phyloP scores from a whole-genome alignment of 2,329 filamentous ascomycete species.

The Monosporascus sp. region DNA sequence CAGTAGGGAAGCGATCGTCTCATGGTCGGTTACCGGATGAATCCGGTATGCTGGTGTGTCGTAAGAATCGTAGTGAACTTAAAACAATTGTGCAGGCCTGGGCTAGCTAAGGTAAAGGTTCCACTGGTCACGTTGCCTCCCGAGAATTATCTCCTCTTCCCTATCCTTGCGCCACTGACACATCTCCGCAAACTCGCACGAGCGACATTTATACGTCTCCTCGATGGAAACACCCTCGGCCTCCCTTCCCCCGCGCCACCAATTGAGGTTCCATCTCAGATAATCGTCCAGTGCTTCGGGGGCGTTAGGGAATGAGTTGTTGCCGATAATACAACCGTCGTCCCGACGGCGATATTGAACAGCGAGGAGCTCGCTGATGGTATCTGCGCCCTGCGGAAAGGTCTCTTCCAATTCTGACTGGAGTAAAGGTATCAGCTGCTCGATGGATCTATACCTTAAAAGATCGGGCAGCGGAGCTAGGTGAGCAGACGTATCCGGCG shows the following conservation, averaged over 20 bases:
- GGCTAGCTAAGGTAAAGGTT: too few species aligned
- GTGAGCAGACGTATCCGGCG: slow-evolving; percentile 4
- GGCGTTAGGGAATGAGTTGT: slow-evolving; percentile 63
- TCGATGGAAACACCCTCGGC: slow-evolving; percentile 73
- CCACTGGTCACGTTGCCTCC: too few species aligned
- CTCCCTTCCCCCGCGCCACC: slow-evolving; percentile 76
- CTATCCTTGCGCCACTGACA: slow-evolving; percentile 75
- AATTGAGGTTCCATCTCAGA: slow-evolving; percentile 66
- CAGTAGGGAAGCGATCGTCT: too few species aligned
- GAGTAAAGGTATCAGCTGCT: slow-evolving; percentile 43
- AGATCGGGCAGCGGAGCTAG: slow-evolving; percentile 27
- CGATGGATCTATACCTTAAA: slow-evolving; percentile 44
- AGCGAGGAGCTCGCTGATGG: slow-evolving; percentile 45
- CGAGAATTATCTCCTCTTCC: slow-evolving; percentile 48
- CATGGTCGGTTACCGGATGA: too few species aligned
- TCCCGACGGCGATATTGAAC: slow-evolving; percentile 50
- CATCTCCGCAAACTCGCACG: slow-evolving; percentile 74
- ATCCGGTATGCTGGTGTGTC: too few species aligned
- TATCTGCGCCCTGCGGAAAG: slow-evolving; percentile 44
- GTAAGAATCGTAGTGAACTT: too few species aligned
- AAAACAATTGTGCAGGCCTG: too few species aligned
- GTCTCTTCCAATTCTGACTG: slow-evolving; percentile 44
- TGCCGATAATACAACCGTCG: slow-evolving; percentile 50
- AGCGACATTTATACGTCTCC: slow-evolving; percentile 83
- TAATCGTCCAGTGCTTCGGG: slow-evolving; percentile 59